Conservation (phyloP, 2,329 filamentous ascomycete genomes). For the Aureobasidium sp. region DNA sequence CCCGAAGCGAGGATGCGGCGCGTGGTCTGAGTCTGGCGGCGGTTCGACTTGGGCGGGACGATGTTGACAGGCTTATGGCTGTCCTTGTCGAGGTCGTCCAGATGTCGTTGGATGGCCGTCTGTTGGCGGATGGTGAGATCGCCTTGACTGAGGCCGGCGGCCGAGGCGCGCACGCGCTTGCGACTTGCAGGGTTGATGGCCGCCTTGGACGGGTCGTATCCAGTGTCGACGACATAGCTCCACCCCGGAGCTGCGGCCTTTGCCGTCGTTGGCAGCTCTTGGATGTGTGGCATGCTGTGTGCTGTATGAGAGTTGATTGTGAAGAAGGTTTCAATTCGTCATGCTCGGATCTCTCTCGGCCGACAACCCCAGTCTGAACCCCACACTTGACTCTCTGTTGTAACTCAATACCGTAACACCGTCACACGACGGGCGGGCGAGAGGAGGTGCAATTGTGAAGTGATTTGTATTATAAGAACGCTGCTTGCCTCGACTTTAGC, state of each 20-base stretch:
- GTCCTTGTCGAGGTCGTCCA: slow-evolving; percentile 77
- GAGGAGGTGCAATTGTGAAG: not conserved
- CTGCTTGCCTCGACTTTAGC: not conserved
- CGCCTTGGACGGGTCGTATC: slow-evolving; percentile 51
- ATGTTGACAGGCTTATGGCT: slow-evolving; percentile 52
- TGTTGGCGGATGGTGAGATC: slow-evolving; percentile 70
- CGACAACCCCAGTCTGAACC: not conserved
- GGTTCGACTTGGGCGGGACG: slow-evolving; percentile 55
- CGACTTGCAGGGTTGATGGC: slow-evolving; percentile 48
- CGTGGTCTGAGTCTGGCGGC: slow-evolving; percentile 56
- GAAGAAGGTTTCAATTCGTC: not conserved
- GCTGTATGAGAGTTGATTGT: not conserved
- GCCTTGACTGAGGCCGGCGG: slow-evolving; percentile 30
- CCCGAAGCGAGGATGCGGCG: slow-evolving; percentile 72
- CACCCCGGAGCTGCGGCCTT: slow-evolving; percentile 72
- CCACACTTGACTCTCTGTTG: not conserved
- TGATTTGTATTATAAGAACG: not conserved
- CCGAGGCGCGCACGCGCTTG: slow-evolving; percentile 61
- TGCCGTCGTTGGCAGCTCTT: slow-evolving; percentile 66
- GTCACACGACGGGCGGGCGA: slow-evolving; percentile 1
- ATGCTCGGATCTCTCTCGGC: not conserved
- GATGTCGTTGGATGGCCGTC: slow-evolving; percentile 70
- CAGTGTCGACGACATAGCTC: slow-evolving; percentile 79
- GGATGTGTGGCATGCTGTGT: slow-evolving; percentile 55
- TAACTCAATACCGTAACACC: not conserved